Evolutionary conservation across 441 rosid species (phyloP).

Genomic region (Pelargonium citronellum): DNA sequence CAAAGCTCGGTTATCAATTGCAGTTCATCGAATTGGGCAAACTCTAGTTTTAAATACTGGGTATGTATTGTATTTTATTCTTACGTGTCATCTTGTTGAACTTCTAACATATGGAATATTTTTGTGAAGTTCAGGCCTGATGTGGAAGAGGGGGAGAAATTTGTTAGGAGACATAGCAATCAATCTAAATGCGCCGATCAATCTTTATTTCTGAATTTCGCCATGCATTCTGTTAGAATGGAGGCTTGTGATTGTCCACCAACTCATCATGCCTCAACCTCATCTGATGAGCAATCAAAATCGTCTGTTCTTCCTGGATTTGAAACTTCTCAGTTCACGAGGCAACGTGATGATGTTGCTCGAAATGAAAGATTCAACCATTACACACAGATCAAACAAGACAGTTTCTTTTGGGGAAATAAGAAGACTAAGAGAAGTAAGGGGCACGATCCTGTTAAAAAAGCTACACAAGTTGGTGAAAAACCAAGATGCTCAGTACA

Average conservation of each 20-base stretch:
- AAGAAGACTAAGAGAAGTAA: constrained; percentile 50
- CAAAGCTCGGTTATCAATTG: constrained; percentile 82
- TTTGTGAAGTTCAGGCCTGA: constrained; percentile 58
- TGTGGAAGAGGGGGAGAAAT: constrained; percentile 82
- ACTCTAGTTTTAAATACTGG: constrained; percentile 88
- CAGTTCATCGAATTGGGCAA: constrained; percentile 84
- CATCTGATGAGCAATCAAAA: constrained; percentile 38
- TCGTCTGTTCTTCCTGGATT: constrained; percentile 58
- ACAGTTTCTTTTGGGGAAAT: constrained; percentile 48
- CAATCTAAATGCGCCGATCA: constrained; percentile 60
- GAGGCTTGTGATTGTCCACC: constrained; percentile 98
- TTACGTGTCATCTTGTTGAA: constrained; percentile 12
- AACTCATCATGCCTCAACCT: constrained; percentile 36
- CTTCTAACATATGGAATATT: constrained; percentile 15
- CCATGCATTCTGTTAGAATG: constrained; percentile 96
- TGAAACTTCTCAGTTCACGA: constrained; percentile 37
- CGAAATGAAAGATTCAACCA: constrained; percentile 37
- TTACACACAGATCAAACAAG: constrained; percentile 49
- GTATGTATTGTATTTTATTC: constrained; percentile 34
- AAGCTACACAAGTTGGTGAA: constrained; percentile 67
- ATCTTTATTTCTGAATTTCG: constrained; percentile 79
- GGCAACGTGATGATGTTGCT: constrained; percentile 37
- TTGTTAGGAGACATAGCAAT: constrained; percentile 64
- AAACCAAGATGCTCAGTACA: constrained; percentile 60
- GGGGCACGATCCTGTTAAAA: constrained; percentile 43